Evolutionary conservation across 768 basidiomycete genomes (phyloP), one percentile per base, ranked within the genome.

Genomic region (Russula compacta): DNA sequence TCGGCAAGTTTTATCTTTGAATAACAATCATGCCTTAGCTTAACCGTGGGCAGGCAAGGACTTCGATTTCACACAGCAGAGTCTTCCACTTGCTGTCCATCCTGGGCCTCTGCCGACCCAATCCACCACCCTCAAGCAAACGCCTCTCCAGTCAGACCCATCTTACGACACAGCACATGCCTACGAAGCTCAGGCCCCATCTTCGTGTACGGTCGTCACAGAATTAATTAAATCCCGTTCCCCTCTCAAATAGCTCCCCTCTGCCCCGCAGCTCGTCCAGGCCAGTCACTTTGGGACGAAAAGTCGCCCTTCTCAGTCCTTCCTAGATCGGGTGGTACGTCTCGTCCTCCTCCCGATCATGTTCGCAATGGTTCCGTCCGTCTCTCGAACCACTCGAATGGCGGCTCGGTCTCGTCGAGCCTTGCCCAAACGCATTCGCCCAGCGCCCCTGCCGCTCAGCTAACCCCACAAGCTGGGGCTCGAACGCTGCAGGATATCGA

Each of bases 211-310:
- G 72, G 67, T 65, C 56, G 60, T 64, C 60, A 49, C 55, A 64
- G 58, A 60, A 53, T 60, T 64, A 60, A 53, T 60, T 64, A 62
- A 14, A 58, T 59, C 53, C 33, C 67, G 57, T 67, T 56, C 59
- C 58, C 52, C 52, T 70, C 71, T 73, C 64, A 74, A 67, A 40
- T 49, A 59, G 63, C 53, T 69, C 50, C 55, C 49, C 66, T 68
- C 71, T 77, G 76, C 73, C 66, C 75, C 64, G 68, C 77, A 53
- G 71, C 73, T 53, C 70, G 78, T 43, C 83, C 84, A 19, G 75
- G 87, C 40, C 87, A 89, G 67, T 81, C 87, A 14, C 83, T 90
- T 68, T 92, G 89, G 89, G 85, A 88, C 56, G 85, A 91, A 75
- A 87, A 81, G 70, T 89, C 88, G 11, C 81, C 82, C 0, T 87